Evolutionary conservation across 352 stramenopile species (phyloP).

Genomic region (Globisporangium spinosum): DNA sequence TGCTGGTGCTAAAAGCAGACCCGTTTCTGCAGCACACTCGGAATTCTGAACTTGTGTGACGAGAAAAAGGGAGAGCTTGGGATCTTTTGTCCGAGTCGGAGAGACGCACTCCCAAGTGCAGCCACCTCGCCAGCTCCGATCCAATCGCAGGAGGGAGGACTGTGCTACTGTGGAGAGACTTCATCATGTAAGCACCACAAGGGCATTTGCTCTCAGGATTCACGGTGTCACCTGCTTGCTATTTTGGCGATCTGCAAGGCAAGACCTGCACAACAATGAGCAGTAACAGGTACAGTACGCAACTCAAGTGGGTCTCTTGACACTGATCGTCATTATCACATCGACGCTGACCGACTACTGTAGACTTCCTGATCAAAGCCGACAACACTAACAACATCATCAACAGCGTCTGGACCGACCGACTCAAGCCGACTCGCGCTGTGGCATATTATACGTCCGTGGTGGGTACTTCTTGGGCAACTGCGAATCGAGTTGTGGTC

Average conservation of each 20-base stretch:
- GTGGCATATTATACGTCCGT: background rate
- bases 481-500: background rate
- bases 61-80: background rate
- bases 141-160: background rate
- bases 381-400: no score
- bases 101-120: background rate
- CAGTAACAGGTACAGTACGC: no score
- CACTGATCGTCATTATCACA: no score
- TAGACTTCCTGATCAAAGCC: no score
- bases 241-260: no score
- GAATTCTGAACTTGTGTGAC: conserved; percentile 6
- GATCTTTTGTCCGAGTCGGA: background rate
- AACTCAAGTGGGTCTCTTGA: no score
- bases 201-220: background rate
- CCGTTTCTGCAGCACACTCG: background rate
- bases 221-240: no score
- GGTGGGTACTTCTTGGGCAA: background rate
- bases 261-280: no score
- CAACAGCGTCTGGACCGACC: no score
- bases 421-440: background rate
- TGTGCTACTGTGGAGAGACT: background rate
- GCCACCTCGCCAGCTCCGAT: background rate
- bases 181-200: background rate
- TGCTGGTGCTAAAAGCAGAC: background rate
- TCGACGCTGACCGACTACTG: no score